Conservation (phyloP, 345 rosid genomes). For the Euphorbia tirucalli region DNA sequence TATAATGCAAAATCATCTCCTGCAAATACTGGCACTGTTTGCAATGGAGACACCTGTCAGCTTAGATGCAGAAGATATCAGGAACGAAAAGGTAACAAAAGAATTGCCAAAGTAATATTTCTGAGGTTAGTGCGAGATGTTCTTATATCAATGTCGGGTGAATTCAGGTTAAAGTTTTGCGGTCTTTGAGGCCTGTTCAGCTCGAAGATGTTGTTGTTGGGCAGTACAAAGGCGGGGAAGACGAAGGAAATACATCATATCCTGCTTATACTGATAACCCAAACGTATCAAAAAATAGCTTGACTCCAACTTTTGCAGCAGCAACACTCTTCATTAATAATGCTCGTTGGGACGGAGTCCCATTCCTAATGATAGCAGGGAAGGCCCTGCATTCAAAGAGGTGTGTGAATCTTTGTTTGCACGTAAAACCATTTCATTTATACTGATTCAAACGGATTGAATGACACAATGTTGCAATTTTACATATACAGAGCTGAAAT, state of each 20-base stretch:
- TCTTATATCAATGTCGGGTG: background rate
- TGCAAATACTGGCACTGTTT: slow-evolving; percentile 82
- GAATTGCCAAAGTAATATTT: background rate
- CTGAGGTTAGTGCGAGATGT: background rate
- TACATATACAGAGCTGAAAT: slow-evolving; percentile 62
- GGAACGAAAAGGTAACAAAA: slow-evolving; percentile 74
- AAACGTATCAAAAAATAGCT: slow-evolving; percentile 61
- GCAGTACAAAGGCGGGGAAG: slow-evolving; percentile 74
- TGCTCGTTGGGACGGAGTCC: slow-evolving; percentile 95
- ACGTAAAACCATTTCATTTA: too few relatives aligned
- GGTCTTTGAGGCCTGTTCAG: slow-evolving; percentile 71
- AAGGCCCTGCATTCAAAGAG: slow-evolving; percentile 78
- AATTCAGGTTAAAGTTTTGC: slow-evolving; percentile 74
- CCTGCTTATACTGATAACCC: slow-evolving; percentile 74
- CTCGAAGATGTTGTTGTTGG: slow-evolving; percentile 73
- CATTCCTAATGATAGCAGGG: slow-evolving; percentile 90
- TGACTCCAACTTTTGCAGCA: slow-evolving; percentile 86
- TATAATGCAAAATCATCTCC: slow-evolving; percentile 90
- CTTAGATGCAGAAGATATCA: slow-evolving; percentile 86
- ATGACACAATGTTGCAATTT: background rate
- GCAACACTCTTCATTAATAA: slow-evolving; percentile 86
- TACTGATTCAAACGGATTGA: background rate
- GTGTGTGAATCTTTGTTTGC: slow-evolving; percentile 25
- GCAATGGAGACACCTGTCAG: slow-evolving; percentile 98
- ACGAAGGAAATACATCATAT: slow-evolving; percentile 45